Evolutionary conservation across 2,329 filamentous ascomycete species (phyloP), one percentile per base, ranked within the genome.

Genomic region (Colletotrichum cordylinicola): DNA sequence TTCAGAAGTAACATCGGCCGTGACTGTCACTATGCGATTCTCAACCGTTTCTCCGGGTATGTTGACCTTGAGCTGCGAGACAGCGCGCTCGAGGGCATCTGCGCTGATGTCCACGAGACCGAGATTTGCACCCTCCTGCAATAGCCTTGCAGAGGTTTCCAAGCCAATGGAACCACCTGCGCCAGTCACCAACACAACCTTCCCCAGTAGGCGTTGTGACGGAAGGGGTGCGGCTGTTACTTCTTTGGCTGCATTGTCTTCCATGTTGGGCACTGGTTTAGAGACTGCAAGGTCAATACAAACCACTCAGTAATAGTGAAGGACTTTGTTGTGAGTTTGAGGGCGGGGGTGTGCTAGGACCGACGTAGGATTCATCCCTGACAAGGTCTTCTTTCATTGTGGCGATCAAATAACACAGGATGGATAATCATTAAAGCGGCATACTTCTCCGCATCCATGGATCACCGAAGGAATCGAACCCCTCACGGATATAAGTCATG

Each of bases 171-270:
- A 58, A 13, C 55, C 24, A 27, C 55, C 55, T 58, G 55, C 55
- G 15, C 55, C 24, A 18, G 55, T 58, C 55, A 58, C 55, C 27
- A 58, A 58, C 0, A 58, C 15, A 12, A 29, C 27, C 55, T 58
- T 58, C 12, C 55, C 55, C 8, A 58, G 24, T 10, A 58, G 55
- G 55, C 55, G 55, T 29, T 58, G 55, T 6, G 43, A 24, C 0
- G 43, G n/a, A 13, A 24, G 43, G 18, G 1, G 1, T 4, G 43
- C 21, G n/a, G n/a, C 10, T 52, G 2, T 0, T 24, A n/a, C n/a
- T 21, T 52, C 43, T 52, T 21, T 52, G 43, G 4, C 0, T 52
- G 1, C 4, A 4, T 52, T 52, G 0, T 52, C 43, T 16, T 1
- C 43, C 43, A 21, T 52, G 43, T 52, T 52, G 35, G 33, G 33